Base-by-base conservation (phyloP, 306 rosid genomes). In the Quercus suber region DNA sequence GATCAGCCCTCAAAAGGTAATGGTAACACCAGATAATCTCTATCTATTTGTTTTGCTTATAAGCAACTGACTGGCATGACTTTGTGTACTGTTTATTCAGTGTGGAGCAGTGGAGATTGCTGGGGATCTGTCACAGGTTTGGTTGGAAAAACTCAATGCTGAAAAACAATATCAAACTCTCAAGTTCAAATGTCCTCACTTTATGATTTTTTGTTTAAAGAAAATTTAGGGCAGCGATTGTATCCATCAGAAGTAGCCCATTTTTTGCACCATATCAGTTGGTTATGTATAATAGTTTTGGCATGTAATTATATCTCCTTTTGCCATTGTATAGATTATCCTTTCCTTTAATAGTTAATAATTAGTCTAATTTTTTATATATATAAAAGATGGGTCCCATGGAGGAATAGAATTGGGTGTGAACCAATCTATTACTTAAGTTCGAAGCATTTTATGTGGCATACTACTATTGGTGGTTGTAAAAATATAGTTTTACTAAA, bases 21-120 rank as follows among this genome's bases (percentile, higher is more conserved):
- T 33, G 64, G 68, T 63, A 49, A 75, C 27, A 10, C n/a, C 71
- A 49, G 17, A 60, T 33, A 20, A n/a, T 73, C 57, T 73, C 25
- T 58, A 25, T 35, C 28, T 37, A n/a, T 78, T 75, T 15, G 49
- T 28, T 76, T 27, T 19, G 51, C 17, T 68, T 6, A 68, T 1
- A 33, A 20, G 25, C 35, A 72, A 31, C 41, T 79, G 49, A 33
- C 81, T 84, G 53, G 82, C 73, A 67, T 68, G 49, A 51, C 58
- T 30, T 69, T 77, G 8, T 73, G 5, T 70, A 51, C 63, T 74
- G 49, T 81, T 61, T 55, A 51, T 60, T 55, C 92, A 95, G 99
- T 84, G 43, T 95, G 99, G 99, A 88, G 92, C 78, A 31, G 80
- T 23, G 99, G 98, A 71, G 97, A 91, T 69, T 77, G 89, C 76